phyloP scores from a whole-genome alignment of 106 monocot genomes.

The Dendrobium officinale region DNA sequence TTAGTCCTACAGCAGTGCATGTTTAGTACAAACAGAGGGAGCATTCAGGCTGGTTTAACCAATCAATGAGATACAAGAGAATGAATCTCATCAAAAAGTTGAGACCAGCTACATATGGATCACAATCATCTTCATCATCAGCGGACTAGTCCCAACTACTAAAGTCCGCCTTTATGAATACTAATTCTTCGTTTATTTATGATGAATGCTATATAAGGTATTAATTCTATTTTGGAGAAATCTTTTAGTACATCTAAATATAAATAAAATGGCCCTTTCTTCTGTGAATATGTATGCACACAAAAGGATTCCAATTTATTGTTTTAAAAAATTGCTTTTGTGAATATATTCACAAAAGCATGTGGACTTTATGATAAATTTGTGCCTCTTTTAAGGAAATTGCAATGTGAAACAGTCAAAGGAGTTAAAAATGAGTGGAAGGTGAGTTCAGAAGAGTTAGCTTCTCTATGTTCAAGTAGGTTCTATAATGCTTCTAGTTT shows the following conservation, averaged over 20 bases:
- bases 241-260: too few relatives aligned
- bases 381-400: background rate
- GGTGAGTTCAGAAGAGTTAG: background rate
- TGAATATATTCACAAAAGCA: background rate
- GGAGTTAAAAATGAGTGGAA: background rate
- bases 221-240: too few relatives aligned
- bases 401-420: background rate
- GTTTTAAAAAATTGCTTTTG: background rate
- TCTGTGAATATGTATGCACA: background rate
- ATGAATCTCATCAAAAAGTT: too few relatives aligned
- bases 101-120: too few relatives aligned
- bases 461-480: background rate
- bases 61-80: too few relatives aligned
- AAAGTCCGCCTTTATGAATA: too few relatives aligned
- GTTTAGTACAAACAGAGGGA: background rate
- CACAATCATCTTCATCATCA: too few relatives aligned
- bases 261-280: too few relatives aligned
- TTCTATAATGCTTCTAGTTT: background rate
- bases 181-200: too few relatives aligned
- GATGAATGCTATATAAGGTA: too few relatives aligned
- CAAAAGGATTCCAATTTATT: background rate
- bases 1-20: background rate
- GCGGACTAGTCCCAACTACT: too few relatives aligned
- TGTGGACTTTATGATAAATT: background rate
- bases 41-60: too few relatives aligned